Percentiles rank a stretch among this genome's conserved stretches.
phyloP scores from a whole-genome alignment of 2,329 filamentous ascomycete genomes.

The Phyllosticta citrichinensis region DNA sequence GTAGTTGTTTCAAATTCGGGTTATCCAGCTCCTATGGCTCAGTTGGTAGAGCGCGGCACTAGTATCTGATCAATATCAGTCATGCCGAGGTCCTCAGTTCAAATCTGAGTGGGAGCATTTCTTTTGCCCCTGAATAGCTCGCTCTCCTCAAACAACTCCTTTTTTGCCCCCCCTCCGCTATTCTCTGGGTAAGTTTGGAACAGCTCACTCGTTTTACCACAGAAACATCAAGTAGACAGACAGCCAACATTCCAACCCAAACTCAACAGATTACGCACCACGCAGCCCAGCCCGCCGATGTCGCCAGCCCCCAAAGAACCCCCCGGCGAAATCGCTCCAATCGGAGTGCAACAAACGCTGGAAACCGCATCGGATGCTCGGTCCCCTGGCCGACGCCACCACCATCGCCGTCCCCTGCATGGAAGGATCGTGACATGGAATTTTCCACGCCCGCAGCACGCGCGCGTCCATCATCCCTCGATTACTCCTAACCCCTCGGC shows the following conservation, averaged over 20 bases:
- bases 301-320: background rate
- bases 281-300: background rate
- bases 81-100: constrained; percentile 11
- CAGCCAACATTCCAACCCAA: too few relatives aligned
- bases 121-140: background rate
- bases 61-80: background rate
- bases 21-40: constrained; percentile 4
- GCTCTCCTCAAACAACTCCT: background rate
- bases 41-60: constrained; percentile 11
- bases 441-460: background rate
- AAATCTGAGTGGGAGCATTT: constrained; percentile 9
- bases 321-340: background rate
- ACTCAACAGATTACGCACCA: background rate
- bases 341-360: background rate
- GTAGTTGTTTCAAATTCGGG: too few relatives aligned
- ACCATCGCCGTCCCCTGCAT: background rate
- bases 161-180: background rate
- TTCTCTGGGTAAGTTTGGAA: background rate
- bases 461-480: background rate
- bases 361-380: background rate
- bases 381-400: background rate
- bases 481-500: background rate
- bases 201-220: background rate
- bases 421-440: background rate
- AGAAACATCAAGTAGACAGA: too few relatives aligned